Evolutionary conservation across 2,329 filamentous ascomycete genomes (phyloP).

Genomic region (Plectosphaerella cucumerina): DNA sequence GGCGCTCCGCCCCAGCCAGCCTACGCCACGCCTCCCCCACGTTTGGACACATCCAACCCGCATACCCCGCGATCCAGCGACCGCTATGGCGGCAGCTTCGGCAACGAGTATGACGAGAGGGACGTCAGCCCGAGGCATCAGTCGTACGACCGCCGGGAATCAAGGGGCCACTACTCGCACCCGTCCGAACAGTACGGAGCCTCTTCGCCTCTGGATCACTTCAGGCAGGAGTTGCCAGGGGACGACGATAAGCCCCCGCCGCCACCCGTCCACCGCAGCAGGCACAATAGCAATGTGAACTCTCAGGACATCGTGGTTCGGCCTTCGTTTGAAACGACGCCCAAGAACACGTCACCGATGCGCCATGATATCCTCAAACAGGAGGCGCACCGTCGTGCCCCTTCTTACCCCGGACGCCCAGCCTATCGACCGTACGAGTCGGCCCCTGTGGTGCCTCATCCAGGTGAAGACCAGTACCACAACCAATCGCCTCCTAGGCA

Average conservation of each 20-base stretch:
- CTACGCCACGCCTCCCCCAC: slow-evolving; percentile 7
- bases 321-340: slow-evolving; percentile 33
- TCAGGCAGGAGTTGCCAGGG: slow-evolving; percentile 25
- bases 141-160: slow-evolving; percentile 33
- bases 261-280: slow-evolving; percentile 49
- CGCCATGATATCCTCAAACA: slow-evolving; percentile 54
- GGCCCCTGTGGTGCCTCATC: slow-evolving; percentile 31
- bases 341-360: slow-evolving; percentile 45
- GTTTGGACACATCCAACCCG: slow-evolving; percentile 14
- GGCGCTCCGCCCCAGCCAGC: slow-evolving; percentile 16
- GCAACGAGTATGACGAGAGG: slow-evolving; percentile 28
- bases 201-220: slow-evolving; percentile 20
- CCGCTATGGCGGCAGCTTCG: slow-evolving; percentile 27
- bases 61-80: slow-evolving; percentile 18
- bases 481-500: slow-evolving; percentile 37
- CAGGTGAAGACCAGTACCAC: slow-evolving; percentile 23
- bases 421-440: slow-evolving; percentile 49
- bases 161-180: slow-evolving; percentile 27
- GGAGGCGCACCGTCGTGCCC: slow-evolving; percentile 52
- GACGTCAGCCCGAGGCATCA: slow-evolving; percentile 30
- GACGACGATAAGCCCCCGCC: slow-evolving; percentile 49
- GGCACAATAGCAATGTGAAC: slow-evolving; percentile 37
- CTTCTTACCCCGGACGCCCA: slow-evolving; percentile 49
- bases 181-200: slow-evolving; percentile 27
- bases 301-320: slow-evolving; percentile 37